Evolutionary conservation across 208 protist species (phyloP).

Genomic region (Trypanosoma mega): DNA sequence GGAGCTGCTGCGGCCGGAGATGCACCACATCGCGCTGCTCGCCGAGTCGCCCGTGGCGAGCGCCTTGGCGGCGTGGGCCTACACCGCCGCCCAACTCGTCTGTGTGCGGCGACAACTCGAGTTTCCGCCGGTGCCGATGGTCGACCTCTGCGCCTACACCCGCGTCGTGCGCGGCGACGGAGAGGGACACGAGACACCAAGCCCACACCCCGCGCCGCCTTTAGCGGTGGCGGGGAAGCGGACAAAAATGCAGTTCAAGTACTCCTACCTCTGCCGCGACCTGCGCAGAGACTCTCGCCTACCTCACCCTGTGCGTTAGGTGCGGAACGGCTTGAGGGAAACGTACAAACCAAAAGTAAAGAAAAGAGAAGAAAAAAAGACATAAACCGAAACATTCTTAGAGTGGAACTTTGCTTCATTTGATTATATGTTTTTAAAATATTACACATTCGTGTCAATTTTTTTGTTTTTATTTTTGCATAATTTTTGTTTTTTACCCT

Average conservation of each 20-base stretch:
- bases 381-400: too few relatives aligned
- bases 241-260: conserved; percentile 50
- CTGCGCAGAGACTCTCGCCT: conserved; percentile 18
- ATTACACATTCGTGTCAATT: not conserved
- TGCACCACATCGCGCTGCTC: conserved; percentile 30
- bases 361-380: too few relatives aligned
- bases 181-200: conserved; percentile 2
- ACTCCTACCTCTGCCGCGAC: conserved; percentile 43
- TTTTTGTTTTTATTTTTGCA: not conserved
- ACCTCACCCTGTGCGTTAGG: not conserved
- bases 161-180: too few relatives aligned
- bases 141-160: too few relatives aligned
- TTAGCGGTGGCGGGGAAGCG: conserved; percentile 13
- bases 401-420: not conserved
- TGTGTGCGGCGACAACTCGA: conserved; percentile 35
- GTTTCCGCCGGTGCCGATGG: conserved; percentile 38
- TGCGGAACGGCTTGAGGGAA: too few relatives aligned
- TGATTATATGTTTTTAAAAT: not conserved
- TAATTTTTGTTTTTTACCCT: conserved; percentile 16
- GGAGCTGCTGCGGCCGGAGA: conserved; percentile 39
- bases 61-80: conserved; percentile 32
- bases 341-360: too few relatives aligned
- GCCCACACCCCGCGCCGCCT: not conserved
- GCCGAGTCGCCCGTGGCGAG: conserved; percentile 21
- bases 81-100: conserved; percentile 39